These are phyloP conservation scores for Colletotrichum caudatum DNA, from an alignment of 2,329 filamentous ascomycete species.

Conservation along the genomic window DNA sequence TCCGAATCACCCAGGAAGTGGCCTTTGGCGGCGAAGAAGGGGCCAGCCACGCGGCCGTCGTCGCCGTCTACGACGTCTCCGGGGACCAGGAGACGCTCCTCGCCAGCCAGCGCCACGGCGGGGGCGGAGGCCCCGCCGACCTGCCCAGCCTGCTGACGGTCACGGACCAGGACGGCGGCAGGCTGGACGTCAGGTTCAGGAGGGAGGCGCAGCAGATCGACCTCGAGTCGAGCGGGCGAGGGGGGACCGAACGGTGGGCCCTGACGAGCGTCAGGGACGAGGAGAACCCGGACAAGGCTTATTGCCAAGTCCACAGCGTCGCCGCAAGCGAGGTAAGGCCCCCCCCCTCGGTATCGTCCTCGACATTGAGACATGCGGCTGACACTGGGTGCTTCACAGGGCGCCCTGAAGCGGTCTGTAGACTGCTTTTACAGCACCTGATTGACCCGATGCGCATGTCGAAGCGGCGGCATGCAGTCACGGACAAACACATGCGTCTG, in stretches of 20 bases:
- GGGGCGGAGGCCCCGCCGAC: constrained; percentile 44
- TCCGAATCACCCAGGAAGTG: constrained; percentile 9
- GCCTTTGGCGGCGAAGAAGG: not conserved
- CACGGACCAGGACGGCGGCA: not conserved
- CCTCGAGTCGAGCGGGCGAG: not conserved
- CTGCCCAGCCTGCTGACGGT: constrained; percentile 3
- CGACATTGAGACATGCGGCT: not conserved
- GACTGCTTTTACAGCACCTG: not conserved
- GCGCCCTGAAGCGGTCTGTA: not conserved
- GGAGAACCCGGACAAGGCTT: constrained; percentile 46
- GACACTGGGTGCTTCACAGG: not conserved
- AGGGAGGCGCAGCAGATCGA: not conserved
- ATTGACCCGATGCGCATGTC: not conserved
- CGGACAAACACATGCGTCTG: not conserved
- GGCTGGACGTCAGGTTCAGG: not conserved
- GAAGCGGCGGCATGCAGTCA: not conserved
- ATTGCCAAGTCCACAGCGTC: constrained; percentile 8
- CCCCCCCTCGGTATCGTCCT: accelerated
- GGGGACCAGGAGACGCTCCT: not conserved
- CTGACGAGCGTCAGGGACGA: not conserved
- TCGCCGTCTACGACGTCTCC: constrained; percentile 6
- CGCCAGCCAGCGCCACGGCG: constrained; percentile 46
- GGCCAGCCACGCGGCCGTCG: constrained; percentile 6
- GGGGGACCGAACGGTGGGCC: not conserved
- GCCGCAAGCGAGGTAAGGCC: not conserved